Conservation (phyloP, 805 yeast genomes). For the Spathaspora boniae region DNA sequence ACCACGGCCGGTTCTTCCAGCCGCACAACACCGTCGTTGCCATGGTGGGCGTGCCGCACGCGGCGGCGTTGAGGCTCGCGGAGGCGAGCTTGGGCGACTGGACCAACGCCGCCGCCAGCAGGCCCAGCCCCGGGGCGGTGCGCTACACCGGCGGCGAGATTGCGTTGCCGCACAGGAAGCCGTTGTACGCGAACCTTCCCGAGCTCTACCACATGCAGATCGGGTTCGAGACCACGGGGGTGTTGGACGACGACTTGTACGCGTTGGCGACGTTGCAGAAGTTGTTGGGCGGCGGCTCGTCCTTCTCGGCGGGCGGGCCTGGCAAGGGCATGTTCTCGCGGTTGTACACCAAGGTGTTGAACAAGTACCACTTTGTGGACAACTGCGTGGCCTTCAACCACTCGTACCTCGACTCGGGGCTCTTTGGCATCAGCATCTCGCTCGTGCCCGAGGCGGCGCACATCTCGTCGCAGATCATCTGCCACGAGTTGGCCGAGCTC, state of each 20-base stretch:
- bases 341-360: constrained; percentile 84
- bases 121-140: constrained; percentile 52
- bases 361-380: constrained; percentile 88
- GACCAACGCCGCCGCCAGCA: constrained; percentile 18
- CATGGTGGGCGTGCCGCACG: constrained; percentile 79
- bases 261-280: constrained; percentile 89
- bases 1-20: constrained; percentile 62
- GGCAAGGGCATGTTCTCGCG: constrained; percentile 99
- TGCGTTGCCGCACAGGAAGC: constrained; percentile 36
- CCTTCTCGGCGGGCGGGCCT: constrained; percentile 98
- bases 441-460: constrained; percentile 86
- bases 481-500: constrained; percentile 37
- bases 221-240: constrained; percentile 84
- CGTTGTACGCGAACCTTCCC: constrained; percentile 50
- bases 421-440: constrained; percentile 84
- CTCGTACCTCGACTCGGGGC: constrained; percentile 84
- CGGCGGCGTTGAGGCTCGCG: constrained; percentile 61
- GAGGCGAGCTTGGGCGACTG: constrained; percentile 63
- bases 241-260: constrained; percentile 80
- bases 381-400: constrained; percentile 86
- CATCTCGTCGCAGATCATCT: constrained; percentile 75
- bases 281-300: constrained; percentile 93
- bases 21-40: constrained; percentile 85
- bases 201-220: constrained; percentile 82
- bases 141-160: constrained; percentile 51